Evolutionary conservation across 1,284 basidiomycete genomes (phyloP).

Genomic region (Rhizopogon hawkerae): DNA sequence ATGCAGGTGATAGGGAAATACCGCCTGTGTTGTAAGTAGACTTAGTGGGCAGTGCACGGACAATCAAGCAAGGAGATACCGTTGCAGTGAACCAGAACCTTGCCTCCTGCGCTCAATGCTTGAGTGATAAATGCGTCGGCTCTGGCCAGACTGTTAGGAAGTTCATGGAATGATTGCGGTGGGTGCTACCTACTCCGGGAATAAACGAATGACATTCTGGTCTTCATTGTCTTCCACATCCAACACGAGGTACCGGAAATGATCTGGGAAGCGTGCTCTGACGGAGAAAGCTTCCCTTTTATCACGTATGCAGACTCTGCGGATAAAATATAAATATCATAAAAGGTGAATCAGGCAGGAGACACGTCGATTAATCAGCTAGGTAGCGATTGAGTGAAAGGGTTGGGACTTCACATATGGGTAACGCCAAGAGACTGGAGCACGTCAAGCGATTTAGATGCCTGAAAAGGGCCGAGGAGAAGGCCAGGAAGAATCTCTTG

Average conservation of each 20-base stretch:
- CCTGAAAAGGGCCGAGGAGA: conserved; percentile 81
- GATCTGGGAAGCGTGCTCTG: conserved; percentile 73
- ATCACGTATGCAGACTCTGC: conserved; percentile 80
- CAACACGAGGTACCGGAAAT: conserved; percentile 73
- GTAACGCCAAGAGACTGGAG: conserved; percentile 65
- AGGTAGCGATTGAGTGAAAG: conserved; percentile 5
- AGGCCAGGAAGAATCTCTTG: conserved; percentile 86
- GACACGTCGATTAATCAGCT: conserved; percentile 8
- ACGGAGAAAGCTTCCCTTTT: conserved; percentile 83
- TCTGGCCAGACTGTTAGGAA: conserved; percentile 28
- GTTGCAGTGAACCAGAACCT: conserved; percentile 86
- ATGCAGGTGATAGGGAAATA: conserved; percentile 79
- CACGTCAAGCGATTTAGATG: conserved; percentile 68
- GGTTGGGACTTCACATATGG: conserved; percentile 59
- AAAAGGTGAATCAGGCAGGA: conserved; percentile 1
- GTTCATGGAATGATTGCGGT: not conserved
- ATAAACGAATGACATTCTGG: conserved; percentile 80
- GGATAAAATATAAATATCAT: not conserved
- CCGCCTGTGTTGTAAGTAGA: conserved; percentile 46
- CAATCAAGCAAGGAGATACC: conserved; percentile 36
- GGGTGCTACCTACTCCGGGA: conserved; percentile 54
- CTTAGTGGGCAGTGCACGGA: not conserved
- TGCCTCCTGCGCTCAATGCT: conserved; percentile 60
- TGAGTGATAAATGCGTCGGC: conserved; percentile 75
- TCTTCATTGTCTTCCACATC: conserved; percentile 89